Conservation (phyloP, 2,329 filamentous ascomycete species). For the Fusarium graminum region DNA sequence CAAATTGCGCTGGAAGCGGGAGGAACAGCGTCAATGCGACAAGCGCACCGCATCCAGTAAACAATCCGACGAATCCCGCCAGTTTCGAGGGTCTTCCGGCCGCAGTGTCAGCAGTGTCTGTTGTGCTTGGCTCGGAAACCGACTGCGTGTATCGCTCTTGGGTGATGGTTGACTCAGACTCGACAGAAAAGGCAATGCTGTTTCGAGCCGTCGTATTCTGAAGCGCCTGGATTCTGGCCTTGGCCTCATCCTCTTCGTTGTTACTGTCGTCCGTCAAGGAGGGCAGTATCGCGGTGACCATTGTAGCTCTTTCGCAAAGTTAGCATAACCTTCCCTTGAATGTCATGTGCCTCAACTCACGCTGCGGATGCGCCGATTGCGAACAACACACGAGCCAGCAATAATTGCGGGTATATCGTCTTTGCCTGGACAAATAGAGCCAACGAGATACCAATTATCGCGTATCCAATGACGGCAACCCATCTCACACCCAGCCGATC, state of each 20-base stretch:
- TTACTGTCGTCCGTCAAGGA: slow-evolving; percentile 69
- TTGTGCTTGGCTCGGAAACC: slow-evolving; percentile 49
- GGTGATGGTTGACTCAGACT: slow-evolving; percentile 81
- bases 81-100: slow-evolving; percentile 69
- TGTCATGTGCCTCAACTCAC: slow-evolving; percentile 58
- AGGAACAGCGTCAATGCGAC: slow-evolving; percentile 86
- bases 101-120: slow-evolving; percentile 44
- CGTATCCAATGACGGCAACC: slow-evolving; percentile 82
- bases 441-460: slow-evolving; percentile 81
- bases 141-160: slow-evolving; percentile 68
- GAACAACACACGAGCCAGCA: slow-evolving; percentile 88
- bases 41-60: slow-evolving; percentile 91
- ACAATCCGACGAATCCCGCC: slow-evolving; percentile 90
- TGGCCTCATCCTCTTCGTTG: slow-evolving; percentile 44
- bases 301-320: slow-evolving; percentile 72
- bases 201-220: slow-evolving; percentile 60
- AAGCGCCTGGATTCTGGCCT: slow-evolving; percentile 53
- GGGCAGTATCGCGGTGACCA: slow-evolving; percentile 96
- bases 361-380: slow-evolving; percentile 92
- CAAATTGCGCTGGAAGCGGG: slow-evolving; percentile 85
- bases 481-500: slow-evolving; percentile 81
- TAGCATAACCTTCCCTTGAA: slow-evolving; percentile 19
- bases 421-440: slow-evolving; percentile 85
- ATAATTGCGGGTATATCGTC: slow-evolving; percentile 89
- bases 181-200: slow-evolving; percentile 75